Evolutionary conservation across 768 basidiomycete genomes (phyloP).

Genomic region (Krasilnikovozyma curviuscula): DNA sequence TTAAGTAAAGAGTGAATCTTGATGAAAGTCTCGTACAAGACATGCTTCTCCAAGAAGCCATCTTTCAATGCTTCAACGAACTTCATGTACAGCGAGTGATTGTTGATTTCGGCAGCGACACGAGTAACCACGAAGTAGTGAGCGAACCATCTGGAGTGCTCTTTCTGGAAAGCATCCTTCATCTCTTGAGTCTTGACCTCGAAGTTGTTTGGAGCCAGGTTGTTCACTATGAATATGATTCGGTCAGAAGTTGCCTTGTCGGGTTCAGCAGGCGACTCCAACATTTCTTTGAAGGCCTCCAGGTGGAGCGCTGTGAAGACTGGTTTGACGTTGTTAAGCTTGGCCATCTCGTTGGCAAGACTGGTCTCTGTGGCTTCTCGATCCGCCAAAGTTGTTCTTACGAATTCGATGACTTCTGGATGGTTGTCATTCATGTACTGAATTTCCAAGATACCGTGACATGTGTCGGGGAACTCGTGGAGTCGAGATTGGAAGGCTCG

Average conservation of each 20-base stretch:
- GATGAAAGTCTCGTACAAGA: constrained; percentile 81
- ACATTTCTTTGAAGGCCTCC: constrained; percentile 37
- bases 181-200: constrained; percentile 73
- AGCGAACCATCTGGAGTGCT: constrained; percentile 84
- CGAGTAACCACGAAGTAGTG: constrained; percentile 94
- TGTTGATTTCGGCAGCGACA: constrained; percentile 88
- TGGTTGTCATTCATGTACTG: constrained; percentile 68
- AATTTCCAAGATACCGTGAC: constrained; percentile 69
- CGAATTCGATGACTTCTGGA: constrained; percentile 53
- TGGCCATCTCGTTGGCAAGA: background rate
- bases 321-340: constrained; percentile 12
- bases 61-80: constrained; percentile 64
- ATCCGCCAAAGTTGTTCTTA: constrained; percentile 47
- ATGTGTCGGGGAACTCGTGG: constrained; percentile 78
- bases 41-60: constrained; percentile 48
- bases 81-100: constrained; percentile 82
- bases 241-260: constrained; percentile 77
- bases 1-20: constrained; percentile 76
- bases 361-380: constrained; percentile 8
- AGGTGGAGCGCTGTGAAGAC: constrained; percentile 63
- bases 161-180: constrained; percentile 60
- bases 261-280: constrained; percentile 41
- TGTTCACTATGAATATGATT: constrained; percentile 95
- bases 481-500: constrained; percentile 69
- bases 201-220: constrained; percentile 84